Base-by-base conservation (phyloP, 768 basidiomycete genomes). In the Leccinum obscurum region DNA sequence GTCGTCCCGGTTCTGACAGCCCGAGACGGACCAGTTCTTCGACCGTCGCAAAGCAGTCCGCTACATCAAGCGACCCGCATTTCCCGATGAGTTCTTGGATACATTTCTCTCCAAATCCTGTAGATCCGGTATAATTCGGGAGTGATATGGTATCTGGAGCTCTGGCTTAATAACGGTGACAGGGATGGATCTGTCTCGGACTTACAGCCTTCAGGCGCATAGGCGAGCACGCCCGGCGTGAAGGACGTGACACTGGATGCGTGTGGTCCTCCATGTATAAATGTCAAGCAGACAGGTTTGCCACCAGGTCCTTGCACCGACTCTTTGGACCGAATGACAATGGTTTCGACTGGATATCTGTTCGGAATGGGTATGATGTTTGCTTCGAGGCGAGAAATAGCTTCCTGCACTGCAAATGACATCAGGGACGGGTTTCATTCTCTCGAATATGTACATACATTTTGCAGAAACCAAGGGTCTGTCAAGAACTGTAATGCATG, bases 181-280 rank as follows among this genome's bases (percentile, higher is more conserved):
- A 34, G 32, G 26, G 46, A 52, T 28, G 4, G n/a, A 14, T 15
- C 24, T 6, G 9, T 46, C 26, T 17, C 24, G 22, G 15, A 53
- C 83, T 72, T 69, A 89, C 88, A 89, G 68, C 85, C 85, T 77
- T 84, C 84, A 0, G 86, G 68, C 3, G 80, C 85, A 10, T 83
- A 71, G 0, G 82, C 82, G 0, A 77, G 77, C 0, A 69, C 73
- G 13, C 64, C 56, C 0, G 86, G 71, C 4, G 68, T 72, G 64
- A 86, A 90, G 0, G 77, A 76, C 0, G 82, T 85, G 0, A 78
- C 78, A 3, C 66, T 75, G 1, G 77, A 75, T 0, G 67, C 76
- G 65, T 89, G 87, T 0, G 88, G 88, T 2, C 88, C 88, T 10
- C 88, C 88, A 60, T 89, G 89, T 7, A 81, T 80, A 14, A 76